Evolutionary conservation across 2,329 filamentous ascomycete genomes (phyloP), one percentile per base, ranked within the genome.

Genomic region (Hysterium pulicare): DNA sequence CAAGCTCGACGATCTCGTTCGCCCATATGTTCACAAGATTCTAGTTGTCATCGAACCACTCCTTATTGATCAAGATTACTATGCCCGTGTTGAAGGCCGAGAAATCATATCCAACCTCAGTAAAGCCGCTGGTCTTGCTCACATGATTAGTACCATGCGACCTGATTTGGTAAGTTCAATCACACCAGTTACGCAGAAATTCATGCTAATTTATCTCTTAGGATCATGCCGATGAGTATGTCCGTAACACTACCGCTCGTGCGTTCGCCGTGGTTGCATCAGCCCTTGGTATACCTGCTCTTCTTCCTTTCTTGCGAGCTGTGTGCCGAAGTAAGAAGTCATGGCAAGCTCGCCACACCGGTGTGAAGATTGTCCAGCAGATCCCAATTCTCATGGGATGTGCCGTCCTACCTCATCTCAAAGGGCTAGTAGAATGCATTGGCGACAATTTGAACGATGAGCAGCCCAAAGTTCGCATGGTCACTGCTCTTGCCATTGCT

Each of bases 91-190:
- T 4, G 93, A 98, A 69, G 93, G 93, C 68, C 88, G 93, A 55
- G 93, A 98, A 67, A 98, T 98, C 57, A 98, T 98, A 57, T 97
- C 91, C 42, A 98, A 98, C 66, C 81, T 98, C 38, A 87, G 87
- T 64, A 98, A 98, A 70, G 93, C 93, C 19, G 93, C 94, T 48
- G 94, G 93, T 63, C 79, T 98, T 41, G 93, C 93, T 15, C 93
- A 94, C 55, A 98, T 98, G 93, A 98, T 98, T 66, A 95, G 90
- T 71, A 95, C 90, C 7, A 98, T 98, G 93, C 81, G 93, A 59
- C 94, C 93, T 0, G 93, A 98, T 78, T 95, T 98, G 53, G n/a
- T n/a, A n/a, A n/a, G n/a, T n/a, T n/a, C n/a, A n/a, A n/a, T n/a
- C n/a, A n/a, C n/a, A n/a, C n/a, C n/a, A n/a, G n/a, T n/a, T n/a